Base-by-base conservation (phyloP, 208 protist species). In the Tetramitus jugosus region DNA sequence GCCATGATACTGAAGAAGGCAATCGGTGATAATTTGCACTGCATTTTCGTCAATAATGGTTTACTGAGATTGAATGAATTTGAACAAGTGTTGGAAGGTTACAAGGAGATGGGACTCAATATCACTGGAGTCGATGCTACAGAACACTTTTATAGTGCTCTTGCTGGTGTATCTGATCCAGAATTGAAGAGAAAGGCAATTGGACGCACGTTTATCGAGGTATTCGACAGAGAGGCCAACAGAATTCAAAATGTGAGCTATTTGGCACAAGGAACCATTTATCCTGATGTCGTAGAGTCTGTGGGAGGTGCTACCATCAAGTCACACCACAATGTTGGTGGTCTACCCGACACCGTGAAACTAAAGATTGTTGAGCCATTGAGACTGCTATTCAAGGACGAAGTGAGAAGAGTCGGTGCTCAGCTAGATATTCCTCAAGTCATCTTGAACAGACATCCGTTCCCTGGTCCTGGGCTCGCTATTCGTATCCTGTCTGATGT, bases 301-400 rank as follows among this genome's bases (percentile, higher is more conserved):
- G 91, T 90, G 31, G 92, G 88, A n/a, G 60, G 81, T 29, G 91
- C 90, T 56, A 86, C 77, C 23, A 99, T 98, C 85, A 98, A 99
- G 86, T 98, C 94, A 43, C 96, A 99, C 80, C 97, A 99, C 87
- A 98, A 99, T 84, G 95, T 98, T 82, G 97, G 94, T 8, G 88
- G 89, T 23, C 84, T 98, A 26, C 94, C 98, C 40, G 89, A 94
- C 8, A 69, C 89, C 64, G 87, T 99, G 56, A 87, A 95, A 78
- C 87, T 93, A 40, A 85, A 86, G 8, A 96, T 98, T 52, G 93
- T 98, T 74, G 96, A 98, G 83, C 97, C 96, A 26, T 91, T 98
- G 26, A 89, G 88, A 72, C 92, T 97, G 78, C 96, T 96, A 68
- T 94, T 97, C 89, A 99, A 99, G 88, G 96, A 98, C 85, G 97